Evolutionary conservation across 768 basidiomycete genomes (phyloP), one percentile per base, ranked within the genome.

Genomic region (Boletus huronensis): DNA sequence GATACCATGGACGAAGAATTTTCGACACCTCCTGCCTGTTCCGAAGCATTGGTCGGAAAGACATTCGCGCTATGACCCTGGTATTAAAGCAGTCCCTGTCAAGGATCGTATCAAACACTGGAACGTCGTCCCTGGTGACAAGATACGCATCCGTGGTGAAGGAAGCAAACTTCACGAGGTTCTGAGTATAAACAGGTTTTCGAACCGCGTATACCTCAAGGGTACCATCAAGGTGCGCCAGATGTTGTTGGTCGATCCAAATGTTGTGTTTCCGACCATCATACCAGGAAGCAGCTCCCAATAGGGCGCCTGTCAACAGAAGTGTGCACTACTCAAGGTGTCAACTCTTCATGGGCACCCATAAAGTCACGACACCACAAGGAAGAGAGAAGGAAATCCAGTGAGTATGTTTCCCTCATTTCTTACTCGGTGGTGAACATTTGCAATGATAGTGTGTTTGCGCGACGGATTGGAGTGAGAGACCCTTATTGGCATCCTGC

Each of bases 81-180:
- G 51, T 10, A 42, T 74, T 50, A 88, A 87, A 66, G 79, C 80
- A 38, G 83, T 81, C 42, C 77, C 79, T 13, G 78, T 81, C 11
- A 77, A 78, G 53, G 85, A 90, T 63, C 78, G 91, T 44, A 87
- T 93, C 49, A 87, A 90, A 68, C 82, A 82, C 65, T 93, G 91
- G 91, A 93, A 93, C 65, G 80, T 93, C 56, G 85, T 90, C 32
- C 89, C 92, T 6, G 91, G 91, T 7, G 91, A 93, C 73, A 81
- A 79, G 50, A 82, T 93, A 64, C 81, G 86, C 47, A 58, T 91
- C 52, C 79, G 82, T 7, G 87, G 88, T 25, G 85, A 90, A 68
- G 75, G 76, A 56, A 75, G 76, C 26, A 80, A 77, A 16, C 63
- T 91, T 32, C 82, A 83, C 43, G 85, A 91, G 65, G 89, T 93